Evolutionary conservation across 2,329 filamentous ascomycete genomes (phyloP).

Genomic region (Nakataea oryzae): DNA sequence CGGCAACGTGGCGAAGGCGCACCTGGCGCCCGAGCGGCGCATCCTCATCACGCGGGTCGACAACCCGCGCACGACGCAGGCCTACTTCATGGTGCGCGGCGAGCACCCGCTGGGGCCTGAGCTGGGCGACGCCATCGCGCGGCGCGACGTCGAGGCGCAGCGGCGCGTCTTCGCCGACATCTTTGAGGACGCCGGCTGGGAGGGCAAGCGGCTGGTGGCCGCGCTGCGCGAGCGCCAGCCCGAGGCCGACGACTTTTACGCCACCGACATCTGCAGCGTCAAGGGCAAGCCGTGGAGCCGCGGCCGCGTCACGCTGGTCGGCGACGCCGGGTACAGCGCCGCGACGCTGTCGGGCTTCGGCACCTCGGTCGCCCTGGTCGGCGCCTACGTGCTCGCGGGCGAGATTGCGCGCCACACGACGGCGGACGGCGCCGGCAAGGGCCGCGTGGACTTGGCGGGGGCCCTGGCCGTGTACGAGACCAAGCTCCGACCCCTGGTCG

Average conservation of each 20-base stretch:
- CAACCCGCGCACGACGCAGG: slow-evolving; percentile 22
- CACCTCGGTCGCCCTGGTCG: slow-evolving; percentile 34
- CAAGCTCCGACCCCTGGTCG: slow-evolving; percentile 32
- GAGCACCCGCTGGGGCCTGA: slow-evolving; percentile 9
- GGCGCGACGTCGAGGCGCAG: slow-evolving; percentile 23
- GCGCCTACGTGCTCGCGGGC: slow-evolving; percentile 46
- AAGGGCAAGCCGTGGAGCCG: slow-evolving; percentile 29
- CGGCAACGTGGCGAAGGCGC: slow-evolving; percentile 5
- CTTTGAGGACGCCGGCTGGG: slow-evolving; percentile 31
- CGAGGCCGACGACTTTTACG: slow-evolving; percentile 34
- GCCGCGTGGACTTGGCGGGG: slow-evolving; percentile 14
- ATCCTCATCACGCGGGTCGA: slow-evolving; percentile 26
- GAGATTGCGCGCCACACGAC: slow-evolving; percentile 20
- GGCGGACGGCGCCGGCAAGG: slow-evolving; percentile 6
- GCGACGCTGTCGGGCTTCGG: slow-evolving; percentile 45
- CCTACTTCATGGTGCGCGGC: slow-evolving; percentile 22
- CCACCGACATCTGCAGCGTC: slow-evolving; percentile 31
- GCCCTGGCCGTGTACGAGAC: slow-evolving; percentile 32
- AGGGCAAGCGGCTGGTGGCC: slow-evolving; percentile 16
- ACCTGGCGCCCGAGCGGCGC: slow-evolving; percentile 18
- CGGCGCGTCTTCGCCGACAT: slow-evolving; percentile 26
- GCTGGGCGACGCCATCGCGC: slow-evolving; percentile 15
- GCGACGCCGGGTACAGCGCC: slow-evolving; percentile 45
- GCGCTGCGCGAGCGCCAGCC: slow-evolving; percentile 28
- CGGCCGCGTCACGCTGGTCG: slow-evolving; percentile 38